These are phyloP conservation scores for Bipolaris zeicola DNA, from an alignment of 2,329 filamentous ascomycete genomes.

Conservation along the genomic window DNA sequence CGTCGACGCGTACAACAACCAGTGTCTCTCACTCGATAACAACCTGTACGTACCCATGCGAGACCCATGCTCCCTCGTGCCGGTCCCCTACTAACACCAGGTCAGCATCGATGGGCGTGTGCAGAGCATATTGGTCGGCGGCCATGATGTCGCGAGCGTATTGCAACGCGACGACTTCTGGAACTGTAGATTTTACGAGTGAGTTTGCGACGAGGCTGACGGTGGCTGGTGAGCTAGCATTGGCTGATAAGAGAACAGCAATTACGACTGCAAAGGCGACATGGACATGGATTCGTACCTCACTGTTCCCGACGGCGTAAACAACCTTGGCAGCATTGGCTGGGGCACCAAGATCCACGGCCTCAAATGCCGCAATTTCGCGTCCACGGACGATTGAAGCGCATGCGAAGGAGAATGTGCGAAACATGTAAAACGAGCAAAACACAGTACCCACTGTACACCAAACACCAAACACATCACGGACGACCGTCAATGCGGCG, in stretches of 20 bases:
- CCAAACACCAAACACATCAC: neutral
- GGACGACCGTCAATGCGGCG: neutral
- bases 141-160: slow-evolving; percentile 34
- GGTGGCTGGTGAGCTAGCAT: neutral
- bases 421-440: neutral
- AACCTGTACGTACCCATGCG: slow-evolving; percentile 33
- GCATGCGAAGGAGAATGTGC: neutral
- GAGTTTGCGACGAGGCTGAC: slow-evolving; percentile 15
- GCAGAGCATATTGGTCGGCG: slow-evolving; percentile 40
- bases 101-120: slow-evolving; percentile 44
- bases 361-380: slow-evolving; percentile 33
- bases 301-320: slow-evolving; percentile 37
- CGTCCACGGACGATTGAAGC: slow-evolving; percentile 11
- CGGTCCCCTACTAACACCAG: slow-evolving; percentile 1
- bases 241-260: slow-evolving; percentile 24
- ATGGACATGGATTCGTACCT: slow-evolving; percentile 27
- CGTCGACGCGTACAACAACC: slow-evolving; percentile 38
- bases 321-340: slow-evolving; percentile 38
- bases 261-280: slow-evolving; percentile 38
- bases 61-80: neutral
- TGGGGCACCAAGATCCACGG: slow-evolving; percentile 40
- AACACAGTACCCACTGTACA: neutral
- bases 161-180: slow-evolving; percentile 36
- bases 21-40: slow-evolving; percentile 40
- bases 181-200: slow-evolving; percentile 46